Conservation (phyloP, 257 asterid species). For the Capsicum pubescens region DNA sequence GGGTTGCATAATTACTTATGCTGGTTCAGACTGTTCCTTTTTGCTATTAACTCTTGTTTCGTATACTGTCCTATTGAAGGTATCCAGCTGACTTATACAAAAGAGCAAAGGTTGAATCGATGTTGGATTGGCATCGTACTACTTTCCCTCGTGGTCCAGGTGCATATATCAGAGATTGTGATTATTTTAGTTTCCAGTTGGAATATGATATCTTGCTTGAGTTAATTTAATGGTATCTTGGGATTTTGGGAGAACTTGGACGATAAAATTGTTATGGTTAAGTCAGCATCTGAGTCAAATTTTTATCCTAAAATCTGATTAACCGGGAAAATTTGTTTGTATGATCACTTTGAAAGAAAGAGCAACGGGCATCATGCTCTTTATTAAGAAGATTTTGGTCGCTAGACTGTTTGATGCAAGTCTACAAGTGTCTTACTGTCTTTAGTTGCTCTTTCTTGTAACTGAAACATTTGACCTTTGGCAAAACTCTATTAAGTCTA, state of each 20-base stretch:
- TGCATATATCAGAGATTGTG: constrained; percentile 35
- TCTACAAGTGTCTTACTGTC: background rate
- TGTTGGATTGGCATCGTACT: constrained; percentile 91
- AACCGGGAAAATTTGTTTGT: background rate
- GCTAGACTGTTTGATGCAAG: background rate
- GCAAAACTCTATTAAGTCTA: background rate
- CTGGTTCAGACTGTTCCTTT: background rate
- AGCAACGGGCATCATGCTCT: background rate
- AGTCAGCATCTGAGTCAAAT: background rate
- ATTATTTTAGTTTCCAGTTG: background rate
- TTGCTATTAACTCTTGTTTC: constrained; percentile 27
- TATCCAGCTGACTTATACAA: constrained; percentile 79
- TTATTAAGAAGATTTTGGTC: background rate
- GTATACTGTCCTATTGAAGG: constrained; percentile 45
- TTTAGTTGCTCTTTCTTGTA: background rate
- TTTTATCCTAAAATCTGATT: background rate
- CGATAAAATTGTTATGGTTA: background rate
- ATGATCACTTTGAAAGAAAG: constrained; percentile 6
- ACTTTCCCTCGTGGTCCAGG: constrained; percentile 83
- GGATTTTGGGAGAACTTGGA: background rate
- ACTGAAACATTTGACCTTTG: no score
- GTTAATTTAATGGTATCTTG: background rate
- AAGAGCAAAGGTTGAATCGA: constrained; percentile 83
- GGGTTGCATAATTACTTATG: background rate
- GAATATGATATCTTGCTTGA: background rate